These are phyloP conservation scores for Metschnikowia corniflorae DNA, from an alignment of 805 yeast genomes.

Conservation along the genomic window DNA sequence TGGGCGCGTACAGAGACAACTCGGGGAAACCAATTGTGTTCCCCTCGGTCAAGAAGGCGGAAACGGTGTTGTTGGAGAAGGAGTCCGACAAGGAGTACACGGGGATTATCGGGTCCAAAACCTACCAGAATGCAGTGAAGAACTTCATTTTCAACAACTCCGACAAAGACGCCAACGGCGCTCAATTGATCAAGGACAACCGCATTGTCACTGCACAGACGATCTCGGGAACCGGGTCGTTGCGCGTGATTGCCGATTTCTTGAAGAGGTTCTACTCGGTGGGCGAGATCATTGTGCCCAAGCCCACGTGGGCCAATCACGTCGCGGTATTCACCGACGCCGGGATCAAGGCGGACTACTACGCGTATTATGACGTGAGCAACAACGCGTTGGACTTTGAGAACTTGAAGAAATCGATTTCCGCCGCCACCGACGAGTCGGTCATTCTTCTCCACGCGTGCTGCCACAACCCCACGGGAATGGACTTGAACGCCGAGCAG, in stretches of 20 bases:
- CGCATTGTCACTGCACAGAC: constrained; percentile 85
- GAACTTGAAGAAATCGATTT: constrained; percentile 58
- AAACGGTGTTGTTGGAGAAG: constrained; percentile 43
- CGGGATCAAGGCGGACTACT: constrained; percentile 60
- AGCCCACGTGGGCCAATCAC: constrained; percentile 96
- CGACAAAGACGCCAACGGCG: constrained; percentile 50
- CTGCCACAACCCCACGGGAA: constrained; percentile 96
- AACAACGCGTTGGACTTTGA: constrained; percentile 64
- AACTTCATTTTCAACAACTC: constrained; percentile 66
- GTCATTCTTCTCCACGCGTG: constrained; percentile 85
- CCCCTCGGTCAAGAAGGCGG: constrained; percentile 71
- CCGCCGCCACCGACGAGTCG: constrained; percentile 52
- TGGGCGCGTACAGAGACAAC: constrained; percentile 92
- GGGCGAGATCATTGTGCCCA: constrained; percentile 65
- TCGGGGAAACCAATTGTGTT: constrained; percentile 85
- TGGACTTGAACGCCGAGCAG: constrained; percentile 79
- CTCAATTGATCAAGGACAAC: constrained; percentile 51
- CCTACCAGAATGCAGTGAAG: constrained; percentile 63
- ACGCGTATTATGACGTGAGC: constrained; percentile 65
- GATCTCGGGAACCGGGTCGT: constrained; percentile 92
- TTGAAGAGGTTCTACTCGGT: constrained; percentile 55
- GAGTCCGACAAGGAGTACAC: constrained; percentile 78
- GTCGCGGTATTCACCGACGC: constrained; percentile 71
- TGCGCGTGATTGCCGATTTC: constrained; percentile 81
- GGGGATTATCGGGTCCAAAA: constrained; percentile 76